phyloP scores from a whole-genome alignment of 495 filamentous ascomycete species.

The Aspergillus cavernicola region DNA sequence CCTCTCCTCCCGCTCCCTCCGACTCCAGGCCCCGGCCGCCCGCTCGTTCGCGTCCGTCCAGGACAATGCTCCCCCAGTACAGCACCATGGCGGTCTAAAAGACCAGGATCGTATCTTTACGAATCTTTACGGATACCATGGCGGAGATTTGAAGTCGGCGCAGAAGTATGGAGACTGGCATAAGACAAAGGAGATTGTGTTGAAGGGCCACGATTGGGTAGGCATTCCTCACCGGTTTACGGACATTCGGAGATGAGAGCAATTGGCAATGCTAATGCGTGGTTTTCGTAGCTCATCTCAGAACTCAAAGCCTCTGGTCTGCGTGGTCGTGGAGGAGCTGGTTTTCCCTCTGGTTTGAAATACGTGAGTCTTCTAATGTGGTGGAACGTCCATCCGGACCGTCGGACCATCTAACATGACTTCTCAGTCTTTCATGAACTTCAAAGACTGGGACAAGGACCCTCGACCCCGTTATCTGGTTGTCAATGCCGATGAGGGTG shows the following conservation, averaged over 20 bases:
- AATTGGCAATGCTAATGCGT: constrained; percentile 21
- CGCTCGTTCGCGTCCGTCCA: constrained; percentile 84
- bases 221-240: constrained; percentile 17
- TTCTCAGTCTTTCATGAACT: constrained; percentile 95
- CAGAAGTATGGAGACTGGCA: constrained; percentile 99
- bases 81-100: constrained; percentile 74
- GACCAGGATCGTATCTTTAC: constrained; percentile 99
- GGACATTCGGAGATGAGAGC: not conserved
- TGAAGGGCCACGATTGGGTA: constrained; percentile 97
- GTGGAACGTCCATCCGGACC: not conserved
- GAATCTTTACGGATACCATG: constrained; percentile 93
- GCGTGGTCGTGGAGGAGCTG: constrained; percentile 92
- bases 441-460: constrained; percentile 99
- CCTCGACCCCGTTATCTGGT: constrained; percentile 93
- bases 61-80: constrained; percentile 70
- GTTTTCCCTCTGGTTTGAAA: constrained; percentile 97
- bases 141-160: constrained; percentile 84
- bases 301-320: constrained; percentile 96
- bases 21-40: constrained; percentile 48
- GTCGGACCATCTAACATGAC: not conserved
- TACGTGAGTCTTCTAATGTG: constrained; percentile 59
- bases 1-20: constrained; percentile 54
- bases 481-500: constrained; percentile 97
- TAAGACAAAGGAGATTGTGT: constrained; percentile 96
- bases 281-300: constrained; percentile 67